A percentile compares a stretch with the other conserved stretches of the same genome.
phyloP scores from a whole-genome alignment of 805 yeast genomes.

The Wickerhamomyces xylosicus region DNA sequence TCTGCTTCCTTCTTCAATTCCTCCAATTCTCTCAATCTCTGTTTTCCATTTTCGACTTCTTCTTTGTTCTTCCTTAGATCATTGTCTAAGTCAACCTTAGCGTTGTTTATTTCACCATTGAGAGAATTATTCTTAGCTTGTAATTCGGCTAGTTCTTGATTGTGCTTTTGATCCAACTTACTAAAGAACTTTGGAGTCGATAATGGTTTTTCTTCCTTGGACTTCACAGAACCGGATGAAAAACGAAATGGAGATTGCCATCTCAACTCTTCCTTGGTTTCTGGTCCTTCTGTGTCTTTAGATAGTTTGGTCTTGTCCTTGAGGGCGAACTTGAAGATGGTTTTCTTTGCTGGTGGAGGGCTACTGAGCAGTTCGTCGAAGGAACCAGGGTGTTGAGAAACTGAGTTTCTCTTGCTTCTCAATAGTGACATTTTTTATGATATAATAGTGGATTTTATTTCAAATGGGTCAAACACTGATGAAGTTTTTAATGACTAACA shows the following conservation, averaged over 20 bases:
- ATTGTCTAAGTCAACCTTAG: constrained; percentile 1
- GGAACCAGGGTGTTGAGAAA: constrained; percentile 8
- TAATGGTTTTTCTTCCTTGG: constrained; percentile 1
- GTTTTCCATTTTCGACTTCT: constrained; percentile 1
- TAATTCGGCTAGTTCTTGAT: constrained; percentile 9
- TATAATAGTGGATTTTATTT: too few species aligned
- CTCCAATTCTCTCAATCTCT: constrained; percentile 9
- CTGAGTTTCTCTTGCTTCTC: neutral
- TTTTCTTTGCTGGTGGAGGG: constrained; percentile 8
- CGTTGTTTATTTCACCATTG: constrained; percentile 4
- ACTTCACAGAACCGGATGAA: neutral
- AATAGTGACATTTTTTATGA: neutral
- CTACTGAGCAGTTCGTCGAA: constrained; percentile 6
- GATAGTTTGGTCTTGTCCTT: constrained; percentile 4
- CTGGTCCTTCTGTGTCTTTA: neutral
- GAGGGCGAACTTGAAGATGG: constrained; percentile 11
- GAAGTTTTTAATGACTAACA: too few species aligned
- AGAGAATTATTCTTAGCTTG: constrained; percentile 8
- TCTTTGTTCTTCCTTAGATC: constrained; percentile 3
- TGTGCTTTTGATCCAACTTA: constrained; percentile 10
- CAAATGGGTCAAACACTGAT: too few species aligned
- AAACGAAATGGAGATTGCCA: constrained; percentile 10
- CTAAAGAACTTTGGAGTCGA: constrained; percentile 7
- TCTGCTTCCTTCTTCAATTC: constrained; percentile 7
- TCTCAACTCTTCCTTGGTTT: neutral